These are phyloP conservation scores for Septoria linicola DNA, from an alignment of 2,329 filamentous ascomycete species.

Conservation along the genomic window DNA sequence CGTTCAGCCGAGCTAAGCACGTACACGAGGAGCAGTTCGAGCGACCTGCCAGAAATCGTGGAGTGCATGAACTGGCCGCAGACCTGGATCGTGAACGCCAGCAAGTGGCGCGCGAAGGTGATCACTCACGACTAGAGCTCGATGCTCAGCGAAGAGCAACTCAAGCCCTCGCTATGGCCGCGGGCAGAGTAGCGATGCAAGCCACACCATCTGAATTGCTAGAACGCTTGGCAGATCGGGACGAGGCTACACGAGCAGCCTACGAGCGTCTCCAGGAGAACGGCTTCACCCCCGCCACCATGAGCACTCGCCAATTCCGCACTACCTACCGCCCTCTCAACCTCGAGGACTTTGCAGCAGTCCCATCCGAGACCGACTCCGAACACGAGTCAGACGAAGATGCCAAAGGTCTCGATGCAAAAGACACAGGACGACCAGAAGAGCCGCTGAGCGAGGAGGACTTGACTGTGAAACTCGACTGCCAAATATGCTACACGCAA, in stretches of 20 bases:
- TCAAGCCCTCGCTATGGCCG: constrained; percentile 30
- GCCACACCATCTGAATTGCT: constrained; percentile 27
- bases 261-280: constrained; percentile 29
- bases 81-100: constrained; percentile 18
- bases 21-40: constrained; percentile 23
- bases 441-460: constrained; percentile 50
- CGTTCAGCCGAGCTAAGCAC: constrained; percentile 19
- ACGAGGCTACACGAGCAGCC: constrained; percentile 32
- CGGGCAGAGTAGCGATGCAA: constrained; percentile 32
- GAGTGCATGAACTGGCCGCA: constrained; percentile 1
- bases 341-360: constrained; percentile 16
- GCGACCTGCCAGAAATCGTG: neutral
- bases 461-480: constrained; percentile 52
- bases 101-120: constrained; percentile 30
- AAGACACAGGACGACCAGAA: constrained; percentile 46
- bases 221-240: constrained; percentile 29
- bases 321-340: neutral
- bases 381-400: constrained; percentile 30
- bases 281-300: constrained; percentile 16
- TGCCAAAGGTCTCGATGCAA: constrained; percentile 45
- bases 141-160: constrained; percentile 32
- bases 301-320: neutral
- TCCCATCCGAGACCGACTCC: constrained; percentile 21
- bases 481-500: constrained; percentile 55
- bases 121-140: constrained; percentile 33